phyloP scores from a whole-genome alignment of 345 rosid species.

The Arabidopsis suecica region DNA sequence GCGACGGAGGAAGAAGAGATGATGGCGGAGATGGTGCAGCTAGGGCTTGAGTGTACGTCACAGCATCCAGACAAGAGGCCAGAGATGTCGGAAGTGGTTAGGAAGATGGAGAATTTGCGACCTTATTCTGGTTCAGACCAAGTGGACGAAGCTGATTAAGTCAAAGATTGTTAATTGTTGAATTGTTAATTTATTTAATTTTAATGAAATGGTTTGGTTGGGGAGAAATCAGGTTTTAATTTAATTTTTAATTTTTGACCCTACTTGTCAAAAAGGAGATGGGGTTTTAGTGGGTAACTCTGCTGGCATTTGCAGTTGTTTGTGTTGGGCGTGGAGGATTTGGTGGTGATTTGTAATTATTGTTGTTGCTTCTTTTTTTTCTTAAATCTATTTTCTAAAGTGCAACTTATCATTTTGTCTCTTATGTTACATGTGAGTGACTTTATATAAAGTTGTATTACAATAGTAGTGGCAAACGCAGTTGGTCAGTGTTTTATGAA shows the following conservation, averaged over 20 bases:
- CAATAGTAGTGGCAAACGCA: constrained; percentile 1
- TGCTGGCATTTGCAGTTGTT: constrained; percentile 32
- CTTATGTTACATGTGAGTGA: neutral
- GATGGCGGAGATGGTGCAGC: constrained; percentile 73
- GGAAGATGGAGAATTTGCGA: constrained; percentile 40
- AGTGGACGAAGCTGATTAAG: constrained; percentile 36
- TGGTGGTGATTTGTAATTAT: constrained; percentile 43
- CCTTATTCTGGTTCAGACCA: constrained; percentile 27
- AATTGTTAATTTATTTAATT: constrained; percentile 5
- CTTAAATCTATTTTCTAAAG: neutral
- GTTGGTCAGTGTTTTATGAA: constrained; percentile 9
- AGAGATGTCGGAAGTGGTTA: constrained; percentile 59
- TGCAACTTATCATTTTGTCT: constrained; percentile 14
- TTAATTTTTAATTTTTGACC: constrained; percentile 12
- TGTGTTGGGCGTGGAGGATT: constrained; percentile 41
- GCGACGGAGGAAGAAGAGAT: constrained; percentile 61
- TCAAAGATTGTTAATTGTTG: constrained; percentile 17
- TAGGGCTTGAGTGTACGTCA: constrained; percentile 68
- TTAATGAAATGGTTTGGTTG: constrained; percentile 21
- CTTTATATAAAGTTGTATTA: neutral
- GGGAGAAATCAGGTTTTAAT: neutral
- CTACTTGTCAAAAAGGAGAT: constrained; percentile 23
- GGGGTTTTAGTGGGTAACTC: constrained; percentile 34
- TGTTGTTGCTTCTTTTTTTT: constrained; percentile 34
- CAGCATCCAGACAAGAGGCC: constrained; percentile 77